phyloP scores from a whole-genome alignment of 2,329 filamentous ascomycete genomes.

The Ascochyta fabae region DNA sequence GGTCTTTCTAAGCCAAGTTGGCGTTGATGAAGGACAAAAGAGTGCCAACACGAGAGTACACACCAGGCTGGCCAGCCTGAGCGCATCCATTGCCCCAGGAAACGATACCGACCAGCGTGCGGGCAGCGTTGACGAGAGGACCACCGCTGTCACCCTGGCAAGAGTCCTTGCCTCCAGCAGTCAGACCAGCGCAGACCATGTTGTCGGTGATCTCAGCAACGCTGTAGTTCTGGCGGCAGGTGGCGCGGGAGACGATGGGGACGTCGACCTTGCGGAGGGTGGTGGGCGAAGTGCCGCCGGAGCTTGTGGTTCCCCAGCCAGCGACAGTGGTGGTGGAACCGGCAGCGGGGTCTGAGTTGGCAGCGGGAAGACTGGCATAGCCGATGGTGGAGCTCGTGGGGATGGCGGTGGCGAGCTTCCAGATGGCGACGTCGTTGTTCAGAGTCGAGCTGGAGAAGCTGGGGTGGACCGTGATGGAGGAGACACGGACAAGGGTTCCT shows the following conservation, averaged over 20 bases:
- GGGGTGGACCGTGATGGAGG: conserved; percentile 29
- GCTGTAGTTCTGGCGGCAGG: conserved; percentile 30
- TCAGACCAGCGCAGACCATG: conserved; percentile 39
- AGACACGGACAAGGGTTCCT: conserved; percentile 27
- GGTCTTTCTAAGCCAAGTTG: conserved; percentile 15
- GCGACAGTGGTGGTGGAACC: conserved; percentile 31
- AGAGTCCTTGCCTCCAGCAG: conserved; percentile 39
- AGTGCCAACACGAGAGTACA: conserved; percentile 30
- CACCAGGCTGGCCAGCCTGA: conserved; percentile 29
- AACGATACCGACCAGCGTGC: conserved; percentile 25
- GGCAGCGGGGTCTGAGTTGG: conserved; percentile 32
- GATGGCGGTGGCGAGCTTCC: conserved; percentile 33
- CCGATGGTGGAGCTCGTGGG: conserved; percentile 32
- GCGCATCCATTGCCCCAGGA: conserved; percentile 40
- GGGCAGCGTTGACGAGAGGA: conserved; percentile 27
- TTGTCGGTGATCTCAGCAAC: conserved; percentile 26
- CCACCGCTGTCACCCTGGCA: conserved; percentile 44
- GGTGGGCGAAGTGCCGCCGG: conserved; percentile 18
- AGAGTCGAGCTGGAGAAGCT: conserved; percentile 22
- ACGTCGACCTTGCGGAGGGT: conserved; percentile 38
- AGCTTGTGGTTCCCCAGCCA: conserved; percentile 33
- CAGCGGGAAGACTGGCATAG: conserved; percentile 30
- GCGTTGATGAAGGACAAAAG: conserved; percentile 27
- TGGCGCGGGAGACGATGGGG: conserved; percentile 35
- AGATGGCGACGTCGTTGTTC: conserved; percentile 35